Base-by-base conservation (phyloP, 495 filamentous ascomycete species). In the Talaromyces proteolyticus region DNA sequence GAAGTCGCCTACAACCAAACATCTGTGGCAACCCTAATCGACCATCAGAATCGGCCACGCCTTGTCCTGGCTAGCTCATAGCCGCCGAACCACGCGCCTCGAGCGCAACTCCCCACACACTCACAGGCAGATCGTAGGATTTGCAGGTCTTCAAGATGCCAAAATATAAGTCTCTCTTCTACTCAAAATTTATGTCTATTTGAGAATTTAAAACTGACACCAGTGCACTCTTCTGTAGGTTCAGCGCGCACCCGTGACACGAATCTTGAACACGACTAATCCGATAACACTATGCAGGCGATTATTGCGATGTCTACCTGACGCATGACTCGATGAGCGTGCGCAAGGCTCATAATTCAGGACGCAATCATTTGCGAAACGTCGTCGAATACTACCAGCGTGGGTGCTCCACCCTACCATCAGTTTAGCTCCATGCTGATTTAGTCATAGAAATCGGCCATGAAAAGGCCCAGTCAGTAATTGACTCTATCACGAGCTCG, bases 251-350 rank as follows among this genome's bases (percentile, higher is more conserved):
- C 34, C 11, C 22, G 51, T 19, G 43, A 25, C 23, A 52, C 26
- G 40, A 52, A 53, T 48, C 26, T 23, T 36, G 42, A 36, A 47
- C 12, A 44, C 37, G 47, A 47, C 47, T 52, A 44, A 55, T 53
- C 29, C 24, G 23, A 42, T 49, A 55, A 59, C 50, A 55, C 42
- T 50, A 29, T 34, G 71, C 67, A 88, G 91, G 93, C 78, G 93
- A 98, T 67, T 98, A 97, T 76, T 98, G 93, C 80, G 93, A 98
- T 85, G 94, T 98, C 67, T 98, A 98, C 78, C 87, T 98, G 57
- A 98, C 94, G 51, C 93, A 98, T 78, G 94, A 98, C 82, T 95
- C 89, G 12, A 98, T 97, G 91, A 95, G 89, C 73, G 93, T 98
- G 62, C 89, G 93, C 61, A 96, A 96, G 72, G 93, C 93, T 14